Base-by-base conservation (phyloP, 1,139 yeast species). In the Ogataea hybrid region DNA sequence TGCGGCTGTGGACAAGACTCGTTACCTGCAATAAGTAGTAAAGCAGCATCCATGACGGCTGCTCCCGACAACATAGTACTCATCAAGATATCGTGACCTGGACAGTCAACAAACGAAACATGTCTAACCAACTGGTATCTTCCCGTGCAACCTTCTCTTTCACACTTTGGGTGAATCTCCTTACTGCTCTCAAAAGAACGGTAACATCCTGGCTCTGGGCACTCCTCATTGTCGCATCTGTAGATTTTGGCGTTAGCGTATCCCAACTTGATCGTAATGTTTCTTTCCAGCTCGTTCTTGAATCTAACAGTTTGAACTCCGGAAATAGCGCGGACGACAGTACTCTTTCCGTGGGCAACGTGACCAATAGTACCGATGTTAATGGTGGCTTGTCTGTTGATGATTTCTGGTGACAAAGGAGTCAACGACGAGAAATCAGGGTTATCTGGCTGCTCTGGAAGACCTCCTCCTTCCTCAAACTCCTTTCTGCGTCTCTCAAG, bases 1-100 rank as follows among this genome's bases (percentile, higher is more conserved):
- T 94, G 99, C 34, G 99, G 99, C 74, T 94, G 98, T 50, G 98
- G 99, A 74, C 99, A 94, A 46, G 95, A 81, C 76, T 94, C 99
- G 67, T 94, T 94, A 68, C 97, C 98, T 30, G 98, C 99, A 65
- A 94, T 84, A 56, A 94, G 77, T 61, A 94, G 73, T 50, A 94
- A 74, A 11, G 99, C 99, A 45, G 98, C 99, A 69, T 94, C 99
- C 99, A 94, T 94, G 55, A 94, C 98, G 12, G 99, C 99, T 31
- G 99, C 99, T 65, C 99, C 99, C 38, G 97, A 90, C 79, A 94
- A 83, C 99, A 94, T 94, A 56, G 98, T 94, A 77, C 97, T 89
- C 98, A 94, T 94, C 67, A 94, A 83, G 74, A 94, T 92, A 76
- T 94, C 99, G 86, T 94, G 99, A 66, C 98, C 99, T 47, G 99